Base-by-base conservation (phyloP, 2,329 filamentous ascomycete genomes). In the Botrytis porri region DNA sequence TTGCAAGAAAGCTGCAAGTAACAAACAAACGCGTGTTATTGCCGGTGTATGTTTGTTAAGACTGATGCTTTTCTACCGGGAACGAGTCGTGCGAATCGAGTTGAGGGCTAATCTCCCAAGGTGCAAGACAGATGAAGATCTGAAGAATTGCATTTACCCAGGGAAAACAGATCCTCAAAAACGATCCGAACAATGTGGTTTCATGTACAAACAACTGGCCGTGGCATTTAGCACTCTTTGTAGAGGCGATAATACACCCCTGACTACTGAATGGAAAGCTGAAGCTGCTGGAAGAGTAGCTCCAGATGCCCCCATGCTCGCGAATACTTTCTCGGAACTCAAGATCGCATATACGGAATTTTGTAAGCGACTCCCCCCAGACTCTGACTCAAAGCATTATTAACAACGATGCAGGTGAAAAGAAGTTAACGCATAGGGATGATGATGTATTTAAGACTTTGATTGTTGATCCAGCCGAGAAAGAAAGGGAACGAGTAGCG, bases 171-270 rank as follows among this genome's bases (percentile, higher is more conserved):
- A 70, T 45, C 75, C 76, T 62, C 75, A 74, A 64, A 63, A 48
- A 29, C 73, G 75, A 35, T 61, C 74, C 1, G 75, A 74, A 43
- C 73, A 76, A 37, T 74, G 73, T 20, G 72, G 67, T 16, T 77
- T 72, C 35, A 76, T 77, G 71, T 77, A 77, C 20, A 73, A 67
- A 32, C 67, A 75, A 70, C 48, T 77, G 29, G 73, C 75, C 12
- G 65, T 75, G 35, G 65, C 75, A 12, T 77, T 73, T 29, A 71
- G 73, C 29, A 71, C 73, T 41, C 66, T 77, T 35, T 77, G 75
- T 45, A 73, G 75, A 14, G 75, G 75, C 1, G 54, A 74, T 2
- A 72, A 76, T 18, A 73, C 75, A 20, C 75, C 75, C 1, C 43
- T 77, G 37, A 75, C 75, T 14, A 70, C 70, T 22, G 54, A 67